Base-by-base conservation (phyloP, 495 filamentous ascomycete genomes). In the Aspergillus mulundensis region DNA sequence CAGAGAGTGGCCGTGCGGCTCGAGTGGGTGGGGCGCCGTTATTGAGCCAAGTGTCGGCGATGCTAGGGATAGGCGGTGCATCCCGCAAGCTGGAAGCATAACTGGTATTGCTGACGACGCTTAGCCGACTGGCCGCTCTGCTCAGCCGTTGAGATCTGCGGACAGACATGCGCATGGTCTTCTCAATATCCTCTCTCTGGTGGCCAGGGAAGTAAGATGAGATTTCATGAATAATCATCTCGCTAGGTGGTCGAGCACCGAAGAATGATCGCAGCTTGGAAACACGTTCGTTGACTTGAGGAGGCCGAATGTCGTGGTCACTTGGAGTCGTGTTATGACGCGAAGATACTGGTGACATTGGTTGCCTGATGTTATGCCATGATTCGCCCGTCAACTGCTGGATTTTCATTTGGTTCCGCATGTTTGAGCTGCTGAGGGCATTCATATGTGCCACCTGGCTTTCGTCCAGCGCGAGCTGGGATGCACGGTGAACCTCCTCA, bases 151-250 rank as follows among this genome's bases (percentile, higher is more conserved):
- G 87, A 39, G 94, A 97, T 66, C 94, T 83, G 42, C 94, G 82
- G 61, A 96, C 85, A 1, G 91, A 95, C 72, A 95, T 83, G 38
- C 91, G 87, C 59, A 96, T 90, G 0, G 94, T 97, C 63, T 90
- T 83, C 64, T 96, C 95, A 57, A 99, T 95, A 54, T 91, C 89
- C 66, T 96, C 90, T 49, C 87, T 84, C 36, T 90, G 86, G 65
- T 96, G 91, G 61, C 95, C 92, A 1, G 94, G 94, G 81, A 99
- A 99, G 74, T 97, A 99, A 7, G 92, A 92, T 12, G 88, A 88
- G 39, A 97, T 79, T 66, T 99, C 94, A 24, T 91, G 91, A 44
- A 92, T 94, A 65, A 99, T 97, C 74, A 99, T 80, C 74, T 97
- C 95, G 69, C 91, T 96, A 3, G 95, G 95, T 16, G 94, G 94